A percentile compares a stretch with the other conserved stretches of the same genome.
phyloP scores from a whole-genome alignment of 2,329 filamentous ascomycete genomes.

The Epichloe coenophiala region DNA sequence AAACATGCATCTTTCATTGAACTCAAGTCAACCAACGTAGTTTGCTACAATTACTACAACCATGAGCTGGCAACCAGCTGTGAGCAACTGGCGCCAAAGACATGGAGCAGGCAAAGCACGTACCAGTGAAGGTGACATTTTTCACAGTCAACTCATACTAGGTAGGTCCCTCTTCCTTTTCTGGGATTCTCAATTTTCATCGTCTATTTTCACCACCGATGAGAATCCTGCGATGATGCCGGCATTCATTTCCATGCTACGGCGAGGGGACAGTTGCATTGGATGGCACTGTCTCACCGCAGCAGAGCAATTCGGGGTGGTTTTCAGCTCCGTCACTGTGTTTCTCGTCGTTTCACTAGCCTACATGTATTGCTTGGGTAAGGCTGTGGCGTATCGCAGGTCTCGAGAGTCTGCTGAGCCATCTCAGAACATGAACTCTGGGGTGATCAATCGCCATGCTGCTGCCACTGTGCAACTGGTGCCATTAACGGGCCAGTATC shows the following conservation, averaged over 20 bases:
- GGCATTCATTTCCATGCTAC: background rate
- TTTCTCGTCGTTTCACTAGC: slow-evolving; percentile 15
- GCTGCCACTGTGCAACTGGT: background rate
- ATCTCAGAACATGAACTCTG: background rate
- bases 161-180: no score
- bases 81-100: background rate
- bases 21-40: no score
- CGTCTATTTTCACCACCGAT: background rate
- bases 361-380: slow-evolving; percentile 23
- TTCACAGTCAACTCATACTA: background rate
- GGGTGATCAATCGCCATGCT: background rate
- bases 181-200: no score
- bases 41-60: no score
- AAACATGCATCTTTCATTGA: no score
- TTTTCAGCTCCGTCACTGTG: slow-evolving; percentile 21
- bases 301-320: slow-evolving; percentile 24
- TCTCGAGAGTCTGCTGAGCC: background rate
- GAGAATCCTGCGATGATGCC: background rate
- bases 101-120: background rate
- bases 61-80: background rate
- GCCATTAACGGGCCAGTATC: background rate
- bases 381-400: slow-evolving; percentile 4
- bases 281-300: slow-evolving; percentile 27
- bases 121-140: background rate
- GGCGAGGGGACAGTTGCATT: slow-evolving; percentile 10